These are phyloP conservation scores for Farysia itapuensis DNA, from an alignment of 1,284 basidiomycete genomes.

Conservation along the genomic window DNA sequence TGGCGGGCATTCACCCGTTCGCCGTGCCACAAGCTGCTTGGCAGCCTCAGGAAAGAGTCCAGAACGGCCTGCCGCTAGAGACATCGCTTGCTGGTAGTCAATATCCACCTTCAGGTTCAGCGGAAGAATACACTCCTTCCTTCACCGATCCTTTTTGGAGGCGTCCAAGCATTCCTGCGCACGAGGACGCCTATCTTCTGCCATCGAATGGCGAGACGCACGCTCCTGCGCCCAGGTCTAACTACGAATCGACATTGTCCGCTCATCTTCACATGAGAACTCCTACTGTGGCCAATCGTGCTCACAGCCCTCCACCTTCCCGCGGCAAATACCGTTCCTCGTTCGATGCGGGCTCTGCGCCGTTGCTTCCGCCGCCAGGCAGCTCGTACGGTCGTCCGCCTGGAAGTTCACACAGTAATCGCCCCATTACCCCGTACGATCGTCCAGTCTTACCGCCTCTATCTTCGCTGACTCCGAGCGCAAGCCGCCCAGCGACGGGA, in stretches of 20 bases:
- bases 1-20: too few relatives aligned
- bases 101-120: constrained; percentile 1
- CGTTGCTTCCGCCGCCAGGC: constrained; percentile 24
- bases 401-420: constrained; percentile 24
- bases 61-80: constrained; percentile 11
- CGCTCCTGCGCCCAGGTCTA: constrained; percentile 14
- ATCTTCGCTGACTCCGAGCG: constrained; percentile 32
- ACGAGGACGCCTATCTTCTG: constrained; percentile 3
- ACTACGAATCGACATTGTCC: constrained; percentile 42
- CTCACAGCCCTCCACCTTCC: constrained; percentile 22
- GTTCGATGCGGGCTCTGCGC: constrained; percentile 19
- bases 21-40: too few relatives aligned
- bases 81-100: constrained; percentile 28
- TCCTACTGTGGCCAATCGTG: constrained; percentile 27
- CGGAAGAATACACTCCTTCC: constrained; percentile 1
- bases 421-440: constrained; percentile 31
- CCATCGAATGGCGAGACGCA: constrained; percentile 3
- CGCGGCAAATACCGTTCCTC: constrained; percentile 24
- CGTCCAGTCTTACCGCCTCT: constrained; percentile 47
- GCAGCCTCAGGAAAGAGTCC: too few relatives aligned
- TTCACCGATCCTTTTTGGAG: constrained; percentile 37
- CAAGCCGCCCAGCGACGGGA: constrained; percentile 42
- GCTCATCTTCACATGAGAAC: constrained; percentile 48
- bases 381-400: constrained; percentile 39
- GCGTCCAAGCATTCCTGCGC: constrained; percentile 2